Evolutionary conservation across 768 basidiomycete species (phyloP).

Genomic region (Punctularia strigosozonata): DNA sequence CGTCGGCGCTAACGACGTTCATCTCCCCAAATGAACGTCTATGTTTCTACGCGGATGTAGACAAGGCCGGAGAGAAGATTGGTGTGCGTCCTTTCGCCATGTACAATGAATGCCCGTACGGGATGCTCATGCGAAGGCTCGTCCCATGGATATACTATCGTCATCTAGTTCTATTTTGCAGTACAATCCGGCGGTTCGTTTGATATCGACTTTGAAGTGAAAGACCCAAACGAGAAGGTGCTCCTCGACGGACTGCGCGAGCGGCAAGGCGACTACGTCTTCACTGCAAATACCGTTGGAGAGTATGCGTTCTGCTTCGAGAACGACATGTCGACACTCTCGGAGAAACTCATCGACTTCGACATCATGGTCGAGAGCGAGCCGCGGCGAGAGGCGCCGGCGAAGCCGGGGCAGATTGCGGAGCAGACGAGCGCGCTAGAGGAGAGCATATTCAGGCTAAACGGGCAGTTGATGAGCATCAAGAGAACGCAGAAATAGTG

Average conservation of each 20-base stretch:
- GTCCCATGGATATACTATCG: slow-evolving; percentile 7
- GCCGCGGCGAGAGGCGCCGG: slow-evolving; percentile 80
- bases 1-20: slow-evolving; percentile 69
- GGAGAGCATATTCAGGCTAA: slow-evolving; percentile 90
- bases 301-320: slow-evolving; percentile 97
- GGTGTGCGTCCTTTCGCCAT: slow-evolving; percentile 30
- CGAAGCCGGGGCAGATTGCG: slow-evolving; percentile 76
- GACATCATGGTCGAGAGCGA: slow-evolving; percentile 99
- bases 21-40: slow-evolving; percentile 69
- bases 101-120: neutral
- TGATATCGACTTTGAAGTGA: slow-evolving; percentile 90
- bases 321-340: slow-evolving; percentile 92
- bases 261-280: slow-evolving; percentile 92
- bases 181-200: slow-evolving; percentile 97
- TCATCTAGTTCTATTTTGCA: slow-evolving; percentile 92
- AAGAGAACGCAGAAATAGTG: slow-evolving; percentile 92
- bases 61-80: slow-evolving; percentile 90
- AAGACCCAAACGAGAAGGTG: slow-evolving; percentile 81
- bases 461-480: slow-evolving; percentile 77
- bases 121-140: too few species aligned
- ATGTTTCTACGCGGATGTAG: slow-evolving; percentile 95
- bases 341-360: slow-evolving; percentile 90
- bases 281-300: slow-evolving; percentile 85
- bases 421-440: slow-evolving; percentile 92
- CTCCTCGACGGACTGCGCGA: slow-evolving; percentile 83